phyloP scores from a whole-genome alignment of 1,139 yeast genomes.

The Candida smagusa region DNA sequence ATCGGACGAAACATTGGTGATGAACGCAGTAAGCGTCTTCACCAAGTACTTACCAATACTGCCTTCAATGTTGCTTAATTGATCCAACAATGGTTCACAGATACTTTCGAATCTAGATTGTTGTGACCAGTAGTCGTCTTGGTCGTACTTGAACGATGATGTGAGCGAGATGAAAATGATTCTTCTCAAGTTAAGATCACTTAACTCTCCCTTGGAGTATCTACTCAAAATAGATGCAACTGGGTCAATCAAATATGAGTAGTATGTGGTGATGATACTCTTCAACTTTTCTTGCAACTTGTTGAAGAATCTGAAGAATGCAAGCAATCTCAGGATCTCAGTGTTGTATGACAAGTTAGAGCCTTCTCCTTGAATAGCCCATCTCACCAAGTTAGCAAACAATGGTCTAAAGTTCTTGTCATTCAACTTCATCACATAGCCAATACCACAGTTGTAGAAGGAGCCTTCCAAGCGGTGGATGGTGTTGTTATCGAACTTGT shows the following conservation, averaged over 20 bases:
- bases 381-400: conserved; percentile 81
- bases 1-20: conserved; percentile 70
- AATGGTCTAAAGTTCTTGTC: conserved; percentile 92
- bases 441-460: conserved; percentile 69
- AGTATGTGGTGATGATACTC: conserved; percentile 85
- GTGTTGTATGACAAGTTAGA: conserved; percentile 40
- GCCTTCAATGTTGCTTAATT: conserved; percentile 64
- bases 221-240: conserved; percentile 52
- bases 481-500: conserved; percentile 64
- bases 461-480: conserved; percentile 78
- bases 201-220: conserved; percentile 41
- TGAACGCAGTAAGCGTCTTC: conserved; percentile 74
- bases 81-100: conserved; percentile 58
- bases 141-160: conserved; percentile 81
- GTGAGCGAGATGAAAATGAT: conserved; percentile 67
- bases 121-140: conserved; percentile 92
- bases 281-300: conserved; percentile 79
- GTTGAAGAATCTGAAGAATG: conserved; percentile 85
- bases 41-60: conserved; percentile 74
- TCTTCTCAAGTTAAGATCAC: conserved; percentile 63
- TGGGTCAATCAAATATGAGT: conserved; percentile 78
- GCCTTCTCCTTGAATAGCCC: conserved; percentile 89
- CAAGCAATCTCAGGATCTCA: conserved; percentile 54
- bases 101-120: conserved; percentile 78
- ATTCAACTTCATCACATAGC: conserved; percentile 82